A percentile compares a stretch with the other conserved stretches of the same genome.
phyloP scores from a whole-genome alignment of 177 flowering plant genomes.

The Tripterygium wilfordii region DNA sequence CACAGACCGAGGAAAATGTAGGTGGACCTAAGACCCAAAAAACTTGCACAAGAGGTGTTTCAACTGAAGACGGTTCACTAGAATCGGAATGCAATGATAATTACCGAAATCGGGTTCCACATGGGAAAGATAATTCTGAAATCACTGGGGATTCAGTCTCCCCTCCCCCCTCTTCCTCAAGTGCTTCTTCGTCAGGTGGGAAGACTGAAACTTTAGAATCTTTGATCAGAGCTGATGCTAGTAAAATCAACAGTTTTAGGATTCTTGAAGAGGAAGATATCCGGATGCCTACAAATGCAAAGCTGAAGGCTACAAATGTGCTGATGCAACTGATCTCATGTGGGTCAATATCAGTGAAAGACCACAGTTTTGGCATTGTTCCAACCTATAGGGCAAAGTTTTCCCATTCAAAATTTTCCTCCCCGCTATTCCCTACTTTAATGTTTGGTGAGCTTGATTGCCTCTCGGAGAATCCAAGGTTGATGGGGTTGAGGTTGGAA shows the following conservation, averaged over 20 bases:
- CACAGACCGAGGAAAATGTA: conserved; percentile 74
- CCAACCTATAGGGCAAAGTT: conserved; percentile 74
- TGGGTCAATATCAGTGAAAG: conserved; percentile 91
- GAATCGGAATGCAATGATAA: conserved; percentile 31
- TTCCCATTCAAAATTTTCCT: conserved; percentile 56
- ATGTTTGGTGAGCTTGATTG: conserved; percentile 77
- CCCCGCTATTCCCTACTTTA: conserved; percentile 65
- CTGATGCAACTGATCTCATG: conserved; percentile 92
- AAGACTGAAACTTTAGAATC: conserved; percentile 87
- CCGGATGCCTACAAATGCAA: conserved; percentile 33
- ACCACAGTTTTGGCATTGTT: conserved; percentile 71
- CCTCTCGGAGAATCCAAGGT: conserved; percentile 60
- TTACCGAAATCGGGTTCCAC: conserved; percentile 17
- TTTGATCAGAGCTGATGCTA: conserved; percentile 76
- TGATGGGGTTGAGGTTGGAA: conserved; percentile 66
- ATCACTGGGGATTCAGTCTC: conserved; percentile 39
- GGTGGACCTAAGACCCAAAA: conserved; percentile 27
- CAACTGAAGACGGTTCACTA: conserved; percentile 66
- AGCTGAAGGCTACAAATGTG: conserved; percentile 67
- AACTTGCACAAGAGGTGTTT: conserved; percentile 79
- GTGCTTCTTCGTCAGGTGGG: conserved; percentile 69
- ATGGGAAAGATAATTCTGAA: conserved; percentile 34
- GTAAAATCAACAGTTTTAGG: conserved; percentile 65
- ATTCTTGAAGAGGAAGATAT: conserved; percentile 66
- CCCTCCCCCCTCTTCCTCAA: conserved; percentile 64